Conservation (phyloP, 2,329 filamentous ascomycete species). For the Beauveria brongniartii region DNA sequence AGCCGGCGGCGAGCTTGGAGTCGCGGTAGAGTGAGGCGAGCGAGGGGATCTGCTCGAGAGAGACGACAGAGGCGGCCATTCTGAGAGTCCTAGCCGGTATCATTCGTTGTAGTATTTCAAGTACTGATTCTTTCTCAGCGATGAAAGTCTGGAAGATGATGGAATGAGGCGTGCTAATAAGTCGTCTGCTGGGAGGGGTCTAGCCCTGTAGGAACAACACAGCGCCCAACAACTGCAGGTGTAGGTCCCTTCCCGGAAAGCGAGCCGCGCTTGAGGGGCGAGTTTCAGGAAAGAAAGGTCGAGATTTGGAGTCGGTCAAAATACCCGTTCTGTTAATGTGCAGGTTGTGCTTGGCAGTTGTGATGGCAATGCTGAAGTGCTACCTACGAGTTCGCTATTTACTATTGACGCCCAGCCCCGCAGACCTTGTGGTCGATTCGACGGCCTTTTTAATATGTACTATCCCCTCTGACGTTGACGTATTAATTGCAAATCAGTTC, state of each 20-base stretch:
- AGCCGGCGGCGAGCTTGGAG: conserved; percentile 16
- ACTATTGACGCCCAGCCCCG: not conserved
- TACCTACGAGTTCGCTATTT: not conserved
- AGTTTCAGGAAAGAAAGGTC: not conserved
- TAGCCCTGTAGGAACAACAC: not conserved
- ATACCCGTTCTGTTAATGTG: not conserved
- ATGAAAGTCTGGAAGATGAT: not conserved
- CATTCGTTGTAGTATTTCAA: not conserved
- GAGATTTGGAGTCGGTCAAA: too few species aligned
- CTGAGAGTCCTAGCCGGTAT: not conserved
- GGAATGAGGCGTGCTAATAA: not conserved
- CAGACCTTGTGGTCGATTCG: not conserved
- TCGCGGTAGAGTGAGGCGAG: conserved; percentile 59
- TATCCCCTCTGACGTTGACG: too few species aligned
- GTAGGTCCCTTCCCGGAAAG: too few species aligned
- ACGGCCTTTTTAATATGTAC: too few species aligned
- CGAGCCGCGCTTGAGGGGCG: not conserved
- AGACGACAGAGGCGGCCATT: conserved; percentile 19
- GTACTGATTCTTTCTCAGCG: not conserved
- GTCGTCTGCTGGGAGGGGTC: not conserved
- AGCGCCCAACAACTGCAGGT: not conserved
- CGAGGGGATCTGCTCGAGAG: conserved; percentile 51
- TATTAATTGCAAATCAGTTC: too few species aligned
- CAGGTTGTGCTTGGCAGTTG: not conserved
- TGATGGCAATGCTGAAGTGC: not conserved